Evolutionary conservation across 2,329 filamentous ascomycete genomes (phyloP).

Genomic region (Aspergillus texensis): DNA sequence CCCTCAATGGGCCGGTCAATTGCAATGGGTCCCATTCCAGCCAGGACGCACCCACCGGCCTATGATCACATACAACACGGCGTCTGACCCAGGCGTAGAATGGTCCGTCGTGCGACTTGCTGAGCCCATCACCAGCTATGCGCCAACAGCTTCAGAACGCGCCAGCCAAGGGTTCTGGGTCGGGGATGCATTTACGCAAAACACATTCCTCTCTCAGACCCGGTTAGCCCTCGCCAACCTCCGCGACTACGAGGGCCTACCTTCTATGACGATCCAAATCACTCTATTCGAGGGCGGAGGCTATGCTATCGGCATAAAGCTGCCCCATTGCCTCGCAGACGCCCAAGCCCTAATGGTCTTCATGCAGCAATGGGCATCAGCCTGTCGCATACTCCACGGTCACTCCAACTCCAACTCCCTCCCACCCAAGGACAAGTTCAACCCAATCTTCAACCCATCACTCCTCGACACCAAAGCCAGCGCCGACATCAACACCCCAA

Average conservation of each 20-base stretch:
- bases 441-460: not conserved
- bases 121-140: not conserved
- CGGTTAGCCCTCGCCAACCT: not conserved
- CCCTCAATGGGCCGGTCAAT: not conserved
- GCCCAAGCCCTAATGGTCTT: not conserved
- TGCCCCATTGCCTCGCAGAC: not conserved
- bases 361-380: not conserved
- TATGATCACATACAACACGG: not conserved
- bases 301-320: not conserved
- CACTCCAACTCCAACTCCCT: accelerated
- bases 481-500: not conserved
- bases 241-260: not conserved
- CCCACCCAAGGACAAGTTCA: too few species aligned
- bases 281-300: not conserved
- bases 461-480: not conserved
- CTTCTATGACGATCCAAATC: not conserved
- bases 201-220: not conserved
- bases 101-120: not conserved
- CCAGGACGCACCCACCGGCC: not conserved
- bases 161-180: not conserved
- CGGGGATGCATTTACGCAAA: not conserved
- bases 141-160: not conserved
- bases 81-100: not conserved
- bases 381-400: not conserved
- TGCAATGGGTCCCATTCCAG: not conserved